These are phyloP conservation scores for Cladosporium sp. DNA, from an alignment of 2,329 filamentous ascomycete species.

Conservation along the genomic window DNA sequence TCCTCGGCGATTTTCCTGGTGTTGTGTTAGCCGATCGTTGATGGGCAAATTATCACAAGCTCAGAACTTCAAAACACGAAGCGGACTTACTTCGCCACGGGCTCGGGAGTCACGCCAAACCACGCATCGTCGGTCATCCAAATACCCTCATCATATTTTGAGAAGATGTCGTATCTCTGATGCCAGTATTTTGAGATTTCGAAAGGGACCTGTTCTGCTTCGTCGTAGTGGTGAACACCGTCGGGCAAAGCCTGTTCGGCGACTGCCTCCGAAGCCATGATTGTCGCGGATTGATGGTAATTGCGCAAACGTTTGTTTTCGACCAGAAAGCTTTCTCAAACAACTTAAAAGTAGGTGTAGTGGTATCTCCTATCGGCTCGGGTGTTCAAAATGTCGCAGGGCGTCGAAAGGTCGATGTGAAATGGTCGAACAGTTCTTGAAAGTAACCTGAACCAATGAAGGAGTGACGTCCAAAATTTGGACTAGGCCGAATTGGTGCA, in stretches of 20 bases:
- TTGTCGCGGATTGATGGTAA: constrained; percentile 1
- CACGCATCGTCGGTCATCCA: constrained; percentile 91
- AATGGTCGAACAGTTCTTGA: constrained; percentile 9
- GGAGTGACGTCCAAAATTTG: constrained; percentile 1
- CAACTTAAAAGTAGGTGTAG: background rate
- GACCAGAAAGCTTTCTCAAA: background rate
- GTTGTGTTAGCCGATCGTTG: background rate
- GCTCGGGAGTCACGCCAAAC: constrained; percentile 96
- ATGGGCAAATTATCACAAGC: background rate
- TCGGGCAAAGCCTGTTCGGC: constrained; percentile 54
- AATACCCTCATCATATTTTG: constrained; percentile 81
- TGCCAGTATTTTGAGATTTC: constrained; percentile 92
- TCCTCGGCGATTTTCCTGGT: constrained; percentile 75
- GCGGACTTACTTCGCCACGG: constrained; percentile 71
- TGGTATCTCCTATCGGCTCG: background rate
- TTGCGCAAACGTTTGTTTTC: background rate
- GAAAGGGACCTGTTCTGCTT: constrained; percentile 71
- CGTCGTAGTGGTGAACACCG: constrained; percentile 74
- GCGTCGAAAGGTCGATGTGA: background rate
- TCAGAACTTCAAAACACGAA: constrained; percentile 3
- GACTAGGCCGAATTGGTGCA: background rate
- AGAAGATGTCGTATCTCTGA: constrained; percentile 85
- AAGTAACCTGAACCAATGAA: constrained; percentile 7
- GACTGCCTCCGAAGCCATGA: constrained; percentile 18
- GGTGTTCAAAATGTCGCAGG: background rate